Percentiles rank a stretch among this genome's conserved stretches.
Evolutionary conservation across 345 rosid genomes (phyloP).

Genomic region (Trapa incisa): DNA sequence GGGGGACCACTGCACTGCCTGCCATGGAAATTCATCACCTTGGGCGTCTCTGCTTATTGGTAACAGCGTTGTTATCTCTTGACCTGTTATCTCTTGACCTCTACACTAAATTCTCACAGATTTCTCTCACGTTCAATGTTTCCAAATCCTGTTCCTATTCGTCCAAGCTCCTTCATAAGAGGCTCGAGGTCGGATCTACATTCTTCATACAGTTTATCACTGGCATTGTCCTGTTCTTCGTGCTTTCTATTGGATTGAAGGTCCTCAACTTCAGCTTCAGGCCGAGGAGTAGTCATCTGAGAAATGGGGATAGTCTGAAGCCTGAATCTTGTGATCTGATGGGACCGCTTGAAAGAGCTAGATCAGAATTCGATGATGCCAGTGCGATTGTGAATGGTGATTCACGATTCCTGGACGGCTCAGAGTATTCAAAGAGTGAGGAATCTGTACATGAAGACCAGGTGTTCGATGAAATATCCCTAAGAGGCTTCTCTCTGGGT

Average conservation of each 20-base stretch:
- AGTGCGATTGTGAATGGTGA: too few relatives aligned
- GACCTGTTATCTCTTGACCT: constrained; percentile 4
- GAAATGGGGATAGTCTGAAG: background rate
- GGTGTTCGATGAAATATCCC: background rate
- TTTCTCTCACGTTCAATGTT: constrained; percentile 1
- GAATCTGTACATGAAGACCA: too few relatives aligned
- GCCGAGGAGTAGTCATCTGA: background rate
- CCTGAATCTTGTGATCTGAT: background rate
- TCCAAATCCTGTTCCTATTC: constrained; percentile 1
- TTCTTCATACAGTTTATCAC: background rate
- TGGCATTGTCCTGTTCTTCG: constrained; percentile 6
- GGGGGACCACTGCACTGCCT: constrained; percentile 3
- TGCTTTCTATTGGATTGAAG: background rate
- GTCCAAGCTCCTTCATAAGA: constrained; percentile 1
- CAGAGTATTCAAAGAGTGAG: too few relatives aligned
- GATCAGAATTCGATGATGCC: too few relatives aligned
- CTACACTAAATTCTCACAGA: background rate
- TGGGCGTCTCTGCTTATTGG: constrained; percentile 7
- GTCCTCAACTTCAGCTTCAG: constrained; percentile 1
- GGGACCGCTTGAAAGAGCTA: background rate
- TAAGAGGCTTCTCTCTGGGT: background rate
- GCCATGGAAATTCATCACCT: constrained; percentile 6
- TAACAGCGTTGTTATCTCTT: constrained; percentile 5
- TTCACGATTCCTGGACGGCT: too few relatives aligned
- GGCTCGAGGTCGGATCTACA: background rate